A percentile compares a stretch with the other conserved stretches of the same genome.
phyloP scores from a whole-genome alignment of 2,329 filamentous ascomycete species.

The Pyrenochaeta sp. region DNA sequence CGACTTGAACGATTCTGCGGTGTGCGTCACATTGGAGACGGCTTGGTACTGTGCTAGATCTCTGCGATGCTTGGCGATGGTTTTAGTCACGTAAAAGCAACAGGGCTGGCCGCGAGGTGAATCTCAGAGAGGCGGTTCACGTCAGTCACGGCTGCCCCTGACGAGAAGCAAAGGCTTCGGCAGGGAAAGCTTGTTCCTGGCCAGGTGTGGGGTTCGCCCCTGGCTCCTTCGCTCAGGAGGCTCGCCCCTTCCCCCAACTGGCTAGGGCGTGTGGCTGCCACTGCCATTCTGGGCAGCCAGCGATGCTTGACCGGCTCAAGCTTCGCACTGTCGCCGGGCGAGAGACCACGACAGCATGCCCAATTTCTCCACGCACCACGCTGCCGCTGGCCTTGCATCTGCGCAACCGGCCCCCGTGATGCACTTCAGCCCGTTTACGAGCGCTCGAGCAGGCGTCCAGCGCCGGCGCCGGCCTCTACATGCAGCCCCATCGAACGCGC shows the following conservation, averaged over 20 bases:
- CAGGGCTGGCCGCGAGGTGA: background rate
- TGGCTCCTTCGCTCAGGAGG: conserved; percentile 4
- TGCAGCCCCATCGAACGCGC: background rate
- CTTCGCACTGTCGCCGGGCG: conserved; percentile 20
- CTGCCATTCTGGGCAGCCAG: conserved; percentile 21
- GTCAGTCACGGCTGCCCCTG: conserved; percentile 19
- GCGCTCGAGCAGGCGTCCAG: conserved; percentile 14
- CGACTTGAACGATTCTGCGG: background rate
- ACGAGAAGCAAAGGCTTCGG: conserved; percentile 5
- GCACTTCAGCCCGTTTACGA: background rate
- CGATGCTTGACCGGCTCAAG: conserved; percentile 33
- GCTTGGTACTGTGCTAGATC: background rate
- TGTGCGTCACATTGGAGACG: background rate
- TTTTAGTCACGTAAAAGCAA: conserved; percentile 7
- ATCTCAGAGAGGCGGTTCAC: conserved; percentile 1
- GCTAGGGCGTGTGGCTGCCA: conserved; percentile 10
- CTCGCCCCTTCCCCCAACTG: conserved; percentile 7
- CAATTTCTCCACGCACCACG: background rate
- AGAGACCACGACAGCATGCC: background rate
- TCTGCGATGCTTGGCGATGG: background rate
- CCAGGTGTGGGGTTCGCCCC: conserved; percentile 11
- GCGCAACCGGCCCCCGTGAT: background rate
- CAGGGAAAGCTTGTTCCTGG: conserved; percentile 21
- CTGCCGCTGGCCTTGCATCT: background rate
- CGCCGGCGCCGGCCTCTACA: background rate